Evolutionary conservation across 1,139 yeast species (phyloP), one percentile per base, ranked within the genome.

Genomic region (Ogataea hybrid): DNA sequence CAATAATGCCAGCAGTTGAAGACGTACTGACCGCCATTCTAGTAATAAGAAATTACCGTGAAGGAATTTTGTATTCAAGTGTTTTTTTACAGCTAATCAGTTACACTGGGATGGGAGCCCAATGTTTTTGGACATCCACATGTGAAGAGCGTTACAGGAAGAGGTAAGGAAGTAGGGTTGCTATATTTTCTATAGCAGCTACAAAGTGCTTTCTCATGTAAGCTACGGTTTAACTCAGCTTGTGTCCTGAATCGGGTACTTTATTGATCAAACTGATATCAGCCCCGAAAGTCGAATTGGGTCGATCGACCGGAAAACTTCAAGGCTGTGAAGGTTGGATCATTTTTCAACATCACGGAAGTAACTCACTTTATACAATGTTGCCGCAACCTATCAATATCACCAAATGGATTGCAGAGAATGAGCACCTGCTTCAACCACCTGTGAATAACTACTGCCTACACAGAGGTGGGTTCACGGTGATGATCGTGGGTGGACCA

Each of bases 401-500:
- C 51, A 75, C 79, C 27, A 77, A 79, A 55, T 89, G 97, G 97
- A 74, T 90, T 16, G 70, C 71, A 39, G 95, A 86, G 57, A 86
- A 90, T 63, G 69, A 72, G 20, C 79, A 84, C 50, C 71, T 86
- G 20, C 73, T 90, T 31, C 81, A 86, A 60, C 97, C 97, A 2
- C 97, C 97, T 1, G 96, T 90, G 21, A 89, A 88, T 65, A 90
- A 90, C 61, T 90, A 66, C 64, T 87, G 97, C 58, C 77, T 89
- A 25, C 96, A 90, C 61, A 73, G 89, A 37, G 96, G 95, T 3
- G 97, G 96, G 0, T 86, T 86, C 58, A 89, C 97, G 1, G 87
- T 88, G 33, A 90, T 90, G 97, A 72, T 79, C 38, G 95, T 90
- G 2, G 97, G 97, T 6, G 97, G 97, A 0, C 97, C 97, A 2